These are phyloP conservation scores for Linnemannia elongata DNA, from an alignment of 192 early-diverging fungal genomes.

Conservation along the genomic window DNA sequence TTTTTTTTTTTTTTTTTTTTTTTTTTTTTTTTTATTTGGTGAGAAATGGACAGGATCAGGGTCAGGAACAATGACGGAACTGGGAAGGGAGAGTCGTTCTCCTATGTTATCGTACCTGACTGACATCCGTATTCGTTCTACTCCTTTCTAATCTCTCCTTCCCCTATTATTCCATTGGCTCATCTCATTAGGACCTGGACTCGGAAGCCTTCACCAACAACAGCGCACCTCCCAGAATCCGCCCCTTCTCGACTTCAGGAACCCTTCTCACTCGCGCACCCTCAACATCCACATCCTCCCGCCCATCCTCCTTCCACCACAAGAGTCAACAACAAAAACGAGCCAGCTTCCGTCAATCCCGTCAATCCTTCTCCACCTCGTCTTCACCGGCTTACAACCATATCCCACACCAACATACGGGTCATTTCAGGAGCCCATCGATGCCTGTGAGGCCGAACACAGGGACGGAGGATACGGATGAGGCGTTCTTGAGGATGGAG, in stretches of 20 bases:
- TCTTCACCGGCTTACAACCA: slow-evolving; percentile 6
- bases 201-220: background rate
- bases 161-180: background rate
- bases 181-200: slow-evolving; percentile 12
- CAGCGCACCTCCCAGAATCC: background rate
- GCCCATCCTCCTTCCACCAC: slow-evolving; percentile 4
- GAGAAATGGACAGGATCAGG: background rate
- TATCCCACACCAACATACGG: background rate
- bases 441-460: slow-evolving; percentile 47
- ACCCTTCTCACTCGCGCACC: background rate
- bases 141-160: background rate
- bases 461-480: slow-evolving; percentile 47
- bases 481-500: slow-evolving; percentile 56
- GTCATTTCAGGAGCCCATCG: slow-evolving; percentile 25
- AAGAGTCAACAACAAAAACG: slow-evolving; percentile 29
- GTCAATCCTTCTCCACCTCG: slow-evolving; percentile 22
- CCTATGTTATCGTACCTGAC: no score
- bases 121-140: background rate
- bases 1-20: background rate
- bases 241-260: background rate
- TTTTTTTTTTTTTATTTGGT: background rate
- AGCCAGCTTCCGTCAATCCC: slow-evolving; percentile 6
- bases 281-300: background rate
- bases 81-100: background rate
- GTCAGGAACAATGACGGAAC: background rate